Conservation (phyloP, 73 alveolate species). For the Effrenium voratum region DNA sequence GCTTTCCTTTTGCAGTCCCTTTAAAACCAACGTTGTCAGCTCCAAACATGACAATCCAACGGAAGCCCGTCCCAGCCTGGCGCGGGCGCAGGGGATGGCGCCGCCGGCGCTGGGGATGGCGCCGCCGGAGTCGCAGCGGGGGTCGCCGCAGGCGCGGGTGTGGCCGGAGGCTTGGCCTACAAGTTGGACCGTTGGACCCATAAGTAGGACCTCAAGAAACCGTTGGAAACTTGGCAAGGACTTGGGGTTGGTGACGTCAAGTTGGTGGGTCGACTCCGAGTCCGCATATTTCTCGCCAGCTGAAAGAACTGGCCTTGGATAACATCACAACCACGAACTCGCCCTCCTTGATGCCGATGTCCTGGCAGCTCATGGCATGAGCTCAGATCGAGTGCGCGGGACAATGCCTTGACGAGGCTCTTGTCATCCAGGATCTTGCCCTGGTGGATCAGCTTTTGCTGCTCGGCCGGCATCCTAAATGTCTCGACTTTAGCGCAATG, state of each 20-base stretch:
- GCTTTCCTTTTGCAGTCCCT: too few species aligned
- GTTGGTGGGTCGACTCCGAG: too few species aligned
- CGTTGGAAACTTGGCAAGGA: too few species aligned
- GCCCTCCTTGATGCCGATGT: constrained; percentile 76
- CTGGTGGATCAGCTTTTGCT: constrained; percentile 71
- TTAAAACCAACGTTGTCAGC: too few species aligned
- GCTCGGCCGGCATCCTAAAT: constrained; percentile 71
- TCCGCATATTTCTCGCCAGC: too few species aligned
- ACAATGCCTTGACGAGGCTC: constrained; percentile 28
- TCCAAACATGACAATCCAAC: too few species aligned
- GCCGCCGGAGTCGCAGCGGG: constrained; percentile 28
- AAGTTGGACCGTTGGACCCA: too few species aligned
- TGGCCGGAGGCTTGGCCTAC: constrained; percentile 76
- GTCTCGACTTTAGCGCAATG: too few species aligned
- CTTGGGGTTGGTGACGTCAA: too few species aligned
- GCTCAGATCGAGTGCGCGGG: background rate
- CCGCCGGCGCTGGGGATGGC: too few species aligned
- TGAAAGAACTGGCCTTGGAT: constrained; percentile 44
- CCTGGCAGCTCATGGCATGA: background rate
- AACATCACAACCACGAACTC: constrained; percentile 85
- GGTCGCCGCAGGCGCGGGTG: constrained; percentile 25
- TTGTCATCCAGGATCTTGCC: constrained; percentile 81
- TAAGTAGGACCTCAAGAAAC: too few species aligned
- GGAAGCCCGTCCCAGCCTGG: background rate
- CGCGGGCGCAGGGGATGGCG: constrained; percentile 43